Conservation (phyloP, 805 yeast genomes). For the Yamadazyma paraphyllophila region DNA sequence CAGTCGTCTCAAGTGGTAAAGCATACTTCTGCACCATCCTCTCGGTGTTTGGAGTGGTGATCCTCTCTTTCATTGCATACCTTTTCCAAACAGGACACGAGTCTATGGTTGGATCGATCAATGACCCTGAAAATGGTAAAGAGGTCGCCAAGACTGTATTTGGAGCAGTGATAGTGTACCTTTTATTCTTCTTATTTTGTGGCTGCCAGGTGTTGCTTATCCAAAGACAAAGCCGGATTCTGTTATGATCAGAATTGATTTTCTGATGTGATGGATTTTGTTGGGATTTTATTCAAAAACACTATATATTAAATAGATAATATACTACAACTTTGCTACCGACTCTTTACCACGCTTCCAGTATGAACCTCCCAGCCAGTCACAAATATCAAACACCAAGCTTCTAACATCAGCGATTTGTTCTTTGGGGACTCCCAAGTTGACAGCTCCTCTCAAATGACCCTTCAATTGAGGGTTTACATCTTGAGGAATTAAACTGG, state of each 20-base stretch:
- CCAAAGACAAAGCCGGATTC: conserved; percentile 65
- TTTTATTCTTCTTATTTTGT: conserved; percentile 80
- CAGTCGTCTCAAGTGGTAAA: conserved; percentile 58
- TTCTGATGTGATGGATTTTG: too few relatives aligned
- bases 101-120: conserved; percentile 86
- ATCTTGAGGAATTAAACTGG: conserved; percentile 85
- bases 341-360: conserved; percentile 53
- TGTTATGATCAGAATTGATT: conserved; percentile 18
- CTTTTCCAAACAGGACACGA: conserved; percentile 81
- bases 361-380: conserved; percentile 64
- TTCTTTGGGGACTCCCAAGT: conserved; percentile 67
- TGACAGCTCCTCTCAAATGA: conserved; percentile 81
- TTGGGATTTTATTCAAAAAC: neutral
- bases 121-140: conserved; percentile 89
- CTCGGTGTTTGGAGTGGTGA: conserved; percentile 89
- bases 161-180: conserved; percentile 84
- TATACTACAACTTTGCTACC: conserved; percentile 49
- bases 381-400: conserved; percentile 61
- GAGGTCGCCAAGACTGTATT: conserved; percentile 91
- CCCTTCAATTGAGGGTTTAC: conserved; percentile 93
- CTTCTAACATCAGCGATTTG: conserved; percentile 60
- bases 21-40: conserved; percentile 96
- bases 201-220: conserved; percentile 76
- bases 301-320: neutral
- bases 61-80: conserved; percentile 79